These are phyloP conservation scores for Boletus rubescentipes DNA, from an alignment of 768 basidiomycete species.

Conservation along the genomic window DNA sequence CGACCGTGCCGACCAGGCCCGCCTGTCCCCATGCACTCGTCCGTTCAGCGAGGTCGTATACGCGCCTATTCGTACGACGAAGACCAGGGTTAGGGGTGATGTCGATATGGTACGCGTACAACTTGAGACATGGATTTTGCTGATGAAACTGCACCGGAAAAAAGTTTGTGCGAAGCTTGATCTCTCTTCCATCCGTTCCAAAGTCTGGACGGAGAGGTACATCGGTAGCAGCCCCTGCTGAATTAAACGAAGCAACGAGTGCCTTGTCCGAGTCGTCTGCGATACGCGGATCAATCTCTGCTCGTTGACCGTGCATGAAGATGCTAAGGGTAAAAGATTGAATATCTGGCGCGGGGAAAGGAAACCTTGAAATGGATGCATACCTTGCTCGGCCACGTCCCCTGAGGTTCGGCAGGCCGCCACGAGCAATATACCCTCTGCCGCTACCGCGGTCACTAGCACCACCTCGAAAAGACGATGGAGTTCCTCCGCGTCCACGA, in stretches of 20 bases:
- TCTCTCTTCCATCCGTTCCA: background rate
- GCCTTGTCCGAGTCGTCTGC: conserved; percentile 42
- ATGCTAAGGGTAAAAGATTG: too few species aligned
- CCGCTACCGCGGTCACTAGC: too few species aligned
- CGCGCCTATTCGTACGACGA: background rate
- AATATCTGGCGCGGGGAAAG: too few species aligned
- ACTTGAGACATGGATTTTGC: background rate
- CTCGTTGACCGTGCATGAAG: conserved; percentile 40
- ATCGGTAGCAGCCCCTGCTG: background rate
- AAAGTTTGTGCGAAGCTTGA: background rate
- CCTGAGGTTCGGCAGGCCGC: too few species aligned
- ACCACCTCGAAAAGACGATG: too few species aligned
- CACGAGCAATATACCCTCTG: too few species aligned
- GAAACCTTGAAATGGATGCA: too few species aligned
- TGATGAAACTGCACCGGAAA: background rate
- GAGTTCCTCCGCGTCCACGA: too few species aligned
- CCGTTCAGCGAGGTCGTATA: background rate
- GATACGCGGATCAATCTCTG: conserved; percentile 54
- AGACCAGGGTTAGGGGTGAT: background rate
- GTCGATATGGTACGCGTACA: background rate
- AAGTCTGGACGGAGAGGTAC: background rate
- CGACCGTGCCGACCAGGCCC: background rate
- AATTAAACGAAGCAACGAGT: background rate
- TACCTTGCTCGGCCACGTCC: too few species aligned
- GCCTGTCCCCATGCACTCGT: background rate